Percentiles rank a stretch among this genome's conserved stretches.
phyloP scores from a whole-genome alignment of 345 rosid genomes.

The Rhodomyrtus tomentosa region DNA sequence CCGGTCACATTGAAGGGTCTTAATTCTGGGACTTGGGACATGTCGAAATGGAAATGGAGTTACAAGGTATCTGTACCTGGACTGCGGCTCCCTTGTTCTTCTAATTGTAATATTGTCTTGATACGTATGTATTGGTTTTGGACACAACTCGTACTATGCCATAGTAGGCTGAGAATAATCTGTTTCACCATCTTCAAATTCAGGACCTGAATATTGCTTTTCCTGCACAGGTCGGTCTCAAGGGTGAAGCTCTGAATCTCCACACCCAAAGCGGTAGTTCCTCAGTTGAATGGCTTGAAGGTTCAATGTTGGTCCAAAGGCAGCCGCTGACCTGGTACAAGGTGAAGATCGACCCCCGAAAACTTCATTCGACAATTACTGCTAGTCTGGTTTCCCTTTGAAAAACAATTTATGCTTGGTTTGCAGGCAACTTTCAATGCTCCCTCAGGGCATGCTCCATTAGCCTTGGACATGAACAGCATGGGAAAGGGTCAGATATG shows the following conservation, averaged over 20 bases:
- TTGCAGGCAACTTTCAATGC: slow-evolving; percentile 55
- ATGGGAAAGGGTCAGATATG: slow-evolving; percentile 83
- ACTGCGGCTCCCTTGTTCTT: not conserved
- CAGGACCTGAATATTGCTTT: not conserved
- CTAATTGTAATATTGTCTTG: not conserved
- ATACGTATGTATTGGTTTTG: no score
- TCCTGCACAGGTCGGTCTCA: slow-evolving; percentile 47
- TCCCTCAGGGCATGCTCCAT: slow-evolving; percentile 54
- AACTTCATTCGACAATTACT: not conserved
- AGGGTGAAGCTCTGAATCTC: slow-evolving; percentile 64
- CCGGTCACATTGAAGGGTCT: slow-evolving; percentile 71
- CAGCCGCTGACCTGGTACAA: slow-evolving; percentile 90
- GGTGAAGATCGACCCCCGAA: slow-evolving; percentile 15
- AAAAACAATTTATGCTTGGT: not conserved
- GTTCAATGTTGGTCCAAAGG: slow-evolving; percentile 36
- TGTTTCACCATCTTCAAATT: not conserved
- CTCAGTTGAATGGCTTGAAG: slow-evolving; percentile 70
- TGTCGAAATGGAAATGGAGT: slow-evolving; percentile 84
- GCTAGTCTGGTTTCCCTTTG: not conserved
- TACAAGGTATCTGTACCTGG: slow-evolving; percentile 57
- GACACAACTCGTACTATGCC: not conserved
- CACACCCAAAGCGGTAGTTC: slow-evolving; percentile 50
- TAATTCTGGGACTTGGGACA: slow-evolving; percentile 59
- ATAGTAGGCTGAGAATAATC: not conserved
- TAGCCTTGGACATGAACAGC: slow-evolving; percentile 75